Conservation (phyloP, 2,329 filamentous ascomycete species). For the Fusarium praegraminearum region DNA sequence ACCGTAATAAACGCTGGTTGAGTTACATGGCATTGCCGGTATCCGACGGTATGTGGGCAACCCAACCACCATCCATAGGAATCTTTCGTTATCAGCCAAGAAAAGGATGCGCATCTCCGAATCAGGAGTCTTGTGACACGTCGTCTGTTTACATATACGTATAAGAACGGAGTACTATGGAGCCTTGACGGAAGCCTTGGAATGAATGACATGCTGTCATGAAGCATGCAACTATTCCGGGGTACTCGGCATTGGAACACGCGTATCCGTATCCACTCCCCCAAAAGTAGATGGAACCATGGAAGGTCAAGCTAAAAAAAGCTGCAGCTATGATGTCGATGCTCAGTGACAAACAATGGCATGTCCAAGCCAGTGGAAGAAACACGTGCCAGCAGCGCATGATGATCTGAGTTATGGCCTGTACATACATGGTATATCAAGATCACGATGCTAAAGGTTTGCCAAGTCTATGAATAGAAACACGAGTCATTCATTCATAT, state of each 20-base stretch:
- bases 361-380: constrained; percentile 13
- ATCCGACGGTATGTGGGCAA: constrained; percentile 6
- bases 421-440: neutral
- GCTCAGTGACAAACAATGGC: constrained; percentile 1
- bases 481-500: constrained; percentile 10
- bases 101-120: constrained; percentile 13
- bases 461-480: neutral
- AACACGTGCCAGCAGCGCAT: constrained; percentile 13
- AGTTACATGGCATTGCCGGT: neutral
- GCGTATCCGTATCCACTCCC: constrained; percentile 11
- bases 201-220: constrained; percentile 17
- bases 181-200: constrained; percentile 17
- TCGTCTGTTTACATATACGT: constrained; percentile 1
- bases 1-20: constrained; percentile 18
- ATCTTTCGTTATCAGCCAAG: constrained; percentile 5
- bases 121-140: constrained; percentile 25
- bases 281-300: neutral
- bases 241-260: constrained; percentile 16
- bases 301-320: neutral
- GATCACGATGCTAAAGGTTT: neutral
- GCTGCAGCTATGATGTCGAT: constrained; percentile 26
- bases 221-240: constrained; percentile 18
- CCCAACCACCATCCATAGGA: neutral
- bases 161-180: neutral
- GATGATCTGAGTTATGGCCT: constrained; percentile 8